Evolutionary conservation across 1,284 basidiomycete genomes (phyloP), one percentile per base, ranked within the genome.

Genomic region (Ustilago esculenta): DNA sequence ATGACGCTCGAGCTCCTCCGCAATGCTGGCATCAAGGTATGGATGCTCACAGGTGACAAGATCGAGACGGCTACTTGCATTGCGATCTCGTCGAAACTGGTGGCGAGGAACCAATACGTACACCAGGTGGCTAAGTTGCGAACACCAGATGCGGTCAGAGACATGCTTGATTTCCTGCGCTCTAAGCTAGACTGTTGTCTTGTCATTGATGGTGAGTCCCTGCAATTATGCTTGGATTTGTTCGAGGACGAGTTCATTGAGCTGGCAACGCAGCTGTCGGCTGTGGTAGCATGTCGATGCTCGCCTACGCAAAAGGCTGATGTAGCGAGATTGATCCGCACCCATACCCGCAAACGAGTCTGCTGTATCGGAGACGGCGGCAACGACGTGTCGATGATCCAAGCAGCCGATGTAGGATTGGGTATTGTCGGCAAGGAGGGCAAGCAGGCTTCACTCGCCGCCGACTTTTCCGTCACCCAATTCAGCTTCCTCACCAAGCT

Each of bases 11-110:
- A 98, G 83, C 81, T 98, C 43, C 83, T 99, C 69, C 86, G 94
- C 65, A 98, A 98, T 81, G 96, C 95, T 0, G 95, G 95, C 2
- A 90, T 99, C 83, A 97, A 93, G 85, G 97, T 99, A 53, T 99
- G 96, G 96, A 98, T 99, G 96, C 85, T 98, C 75, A 99, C 96
- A 0, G 96, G 96, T 0, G 96, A 98, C 84, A 98, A 98, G 85
- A 94, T 98, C 64, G 96, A 99, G 85, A 99, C 96, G 3, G 96
- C 96, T 7, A 91, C 94, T 27, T 97, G 94, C 83, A 98, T 99
- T 75, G 94, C 95, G 1, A 94, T 98, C 65, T 97, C 93, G 32
- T 96, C 92, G 25, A 98, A 98, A 81, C 85, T 98, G 21, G 95
- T 98, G 0, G 90, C 92, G 15, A 86, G 96, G 72, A 94, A 94